Conservation (phyloP, 257 asterid genomes). For the Solanum habrochaites region DNA sequence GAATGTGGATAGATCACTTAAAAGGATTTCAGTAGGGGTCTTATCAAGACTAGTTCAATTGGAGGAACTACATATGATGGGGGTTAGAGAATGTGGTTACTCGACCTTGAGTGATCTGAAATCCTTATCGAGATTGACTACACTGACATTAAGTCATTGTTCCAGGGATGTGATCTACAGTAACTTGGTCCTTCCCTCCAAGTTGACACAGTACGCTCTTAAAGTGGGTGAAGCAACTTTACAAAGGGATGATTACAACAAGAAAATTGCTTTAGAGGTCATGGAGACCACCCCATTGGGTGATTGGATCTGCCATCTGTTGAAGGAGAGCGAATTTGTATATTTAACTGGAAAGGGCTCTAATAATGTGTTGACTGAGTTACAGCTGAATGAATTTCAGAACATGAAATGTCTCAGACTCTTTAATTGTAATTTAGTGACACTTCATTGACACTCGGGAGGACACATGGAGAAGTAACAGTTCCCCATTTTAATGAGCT, state of each 20-base stretch:
- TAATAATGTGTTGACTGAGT: neutral
- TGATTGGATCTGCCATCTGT: neutral
- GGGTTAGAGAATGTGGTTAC: neutral
- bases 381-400: neutral
- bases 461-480: neutral
- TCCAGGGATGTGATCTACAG: neutral
- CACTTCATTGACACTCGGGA: neutral
- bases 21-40: neutral
- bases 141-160: neutral
- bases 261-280: neutral
- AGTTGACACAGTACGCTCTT: neutral
- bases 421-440: neutral
- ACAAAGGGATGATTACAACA: neutral
- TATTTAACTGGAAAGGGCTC: accelerated
- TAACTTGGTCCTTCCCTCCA: neutral
- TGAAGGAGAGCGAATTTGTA: neutral
- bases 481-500: neutral
- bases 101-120: neutral
- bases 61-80: neutral
- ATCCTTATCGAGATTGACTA: neutral
- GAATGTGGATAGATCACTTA: neutral
- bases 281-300: neutral
- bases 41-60: neutral
- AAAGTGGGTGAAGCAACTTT: too few species aligned
- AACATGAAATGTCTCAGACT: accelerated